Base-by-base conservation (phyloP, 2,329 filamentous ascomycete genomes). In the Phyllosticta capitalensis region DNA sequence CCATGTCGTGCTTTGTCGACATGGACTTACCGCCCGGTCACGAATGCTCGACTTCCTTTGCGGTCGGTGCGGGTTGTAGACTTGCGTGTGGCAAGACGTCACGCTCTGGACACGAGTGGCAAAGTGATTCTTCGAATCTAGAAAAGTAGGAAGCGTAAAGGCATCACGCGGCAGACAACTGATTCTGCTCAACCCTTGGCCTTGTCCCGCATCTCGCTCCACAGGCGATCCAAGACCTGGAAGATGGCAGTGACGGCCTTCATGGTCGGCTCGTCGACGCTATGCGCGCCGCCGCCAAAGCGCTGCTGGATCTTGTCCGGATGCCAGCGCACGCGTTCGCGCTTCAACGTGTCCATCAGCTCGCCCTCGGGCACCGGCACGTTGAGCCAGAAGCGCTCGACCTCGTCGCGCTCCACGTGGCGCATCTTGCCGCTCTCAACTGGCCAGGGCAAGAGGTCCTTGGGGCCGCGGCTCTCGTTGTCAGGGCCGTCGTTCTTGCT, bases 231-330 rank as follows among this genome's bases (percentile, higher is more conserved):
- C 53, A 97, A 81, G 28, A 91, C 85, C 74, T 97, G 92, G 68
- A 97, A 99, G 9, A 96, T 86, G 6, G 89, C 88, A 10, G 92
- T 99, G 50, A 96, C 89, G 58, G 85, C 81, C 68, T 83, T 84
- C 80, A 95, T 86, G 2, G 89, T 83, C 3, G 80, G 80, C 22
- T 84, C 80, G 54, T 92, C 87, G 54, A 95, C 83, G 4, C 12
- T 17, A 4, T 45, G 4, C 20, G 49, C 58, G 14, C 79, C 78
- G 61, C 83, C 76, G 2, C 90, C 89, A 62, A 95, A 86, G 57
- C 85, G 83, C 75, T 96, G 94, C 77, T 96, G 90, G 59, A 97
- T 88, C 78, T 97, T 99, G 75, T 99, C 94, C 3, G 94, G 94
- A 76, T 99, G 94, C 94, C 94, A 99, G 17, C 91, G 81, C 19